A percentile compares a stretch with the other conserved stretches of the same genome.
phyloP scores from a whole-genome alignment of 2,329 filamentous ascomycete species.

The Gnomoniopsis sp. region DNA sequence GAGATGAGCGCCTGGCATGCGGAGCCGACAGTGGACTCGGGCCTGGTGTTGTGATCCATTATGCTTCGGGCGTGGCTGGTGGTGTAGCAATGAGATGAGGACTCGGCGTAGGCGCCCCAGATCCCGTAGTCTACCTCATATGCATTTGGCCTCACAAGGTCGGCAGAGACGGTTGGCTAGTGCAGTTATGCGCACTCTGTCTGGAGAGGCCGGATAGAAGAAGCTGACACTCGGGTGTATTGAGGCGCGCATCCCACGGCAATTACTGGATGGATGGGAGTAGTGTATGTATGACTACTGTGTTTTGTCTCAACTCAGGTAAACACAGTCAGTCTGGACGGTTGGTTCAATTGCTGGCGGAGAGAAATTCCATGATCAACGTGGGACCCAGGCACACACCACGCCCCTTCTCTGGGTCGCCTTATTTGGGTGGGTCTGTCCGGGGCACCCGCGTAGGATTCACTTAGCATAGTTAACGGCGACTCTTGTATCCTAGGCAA shows the following conservation, averaged over 20 bases:
- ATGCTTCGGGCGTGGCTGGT: background rate
- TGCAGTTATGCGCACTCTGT: too few species aligned
- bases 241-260: background rate
- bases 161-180: background rate
- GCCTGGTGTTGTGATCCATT: constrained; percentile 4
- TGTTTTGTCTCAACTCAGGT: background rate
- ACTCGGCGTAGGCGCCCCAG: background rate
- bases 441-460: background rate
- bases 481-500: background rate
- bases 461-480: background rate
- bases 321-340: background rate
- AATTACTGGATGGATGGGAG: background rate
- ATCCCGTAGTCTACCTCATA: background rate
- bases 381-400: background rate
- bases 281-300: background rate
- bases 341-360: background rate
- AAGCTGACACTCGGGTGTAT: too few species aligned
- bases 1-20: constrained; percentile 19
- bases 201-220: too few species aligned
- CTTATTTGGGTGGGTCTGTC: constrained; percentile 1
- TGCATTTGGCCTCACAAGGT: background rate
- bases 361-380: background rate
- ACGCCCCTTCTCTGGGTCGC: background rate
- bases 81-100: background rate
- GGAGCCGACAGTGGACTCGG: constrained; percentile 12